Conservation (phyloP, 2,329 filamentous ascomycete genomes). For the Alternaria angustiovoidea region DNA sequence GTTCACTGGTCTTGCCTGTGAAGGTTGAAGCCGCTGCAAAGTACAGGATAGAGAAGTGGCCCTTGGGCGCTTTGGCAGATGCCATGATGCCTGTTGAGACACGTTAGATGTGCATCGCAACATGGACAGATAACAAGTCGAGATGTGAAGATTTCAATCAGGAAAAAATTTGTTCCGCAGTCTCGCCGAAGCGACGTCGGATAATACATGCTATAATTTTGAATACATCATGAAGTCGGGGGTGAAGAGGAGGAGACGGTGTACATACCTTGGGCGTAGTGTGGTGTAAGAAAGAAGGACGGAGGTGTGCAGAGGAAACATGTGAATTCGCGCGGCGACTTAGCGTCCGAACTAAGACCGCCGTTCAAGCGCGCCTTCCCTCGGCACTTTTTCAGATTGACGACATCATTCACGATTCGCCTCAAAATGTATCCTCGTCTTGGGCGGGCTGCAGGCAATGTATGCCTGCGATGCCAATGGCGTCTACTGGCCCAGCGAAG, state of each 20-base stretch:
- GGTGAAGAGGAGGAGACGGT: background rate
- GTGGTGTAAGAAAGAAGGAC: slow-evolving; percentile 19
- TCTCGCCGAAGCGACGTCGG: slow-evolving; percentile 47
- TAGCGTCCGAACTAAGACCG: no score
- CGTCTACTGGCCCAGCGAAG: slow-evolving; percentile 21
- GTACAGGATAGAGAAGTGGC: slow-evolving; percentile 82
- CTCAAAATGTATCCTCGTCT: slow-evolving; percentile 29
- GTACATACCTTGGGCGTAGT: slow-evolving; percentile 28
- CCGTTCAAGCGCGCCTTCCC: slow-evolving; percentile 26
- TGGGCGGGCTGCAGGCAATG: slow-evolving; percentile 18
- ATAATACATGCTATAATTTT: slow-evolving; percentile 61
- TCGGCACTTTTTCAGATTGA: slow-evolving; percentile 15
- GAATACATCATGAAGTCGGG: slow-evolving; percentile 45
- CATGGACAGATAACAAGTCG: background rate
- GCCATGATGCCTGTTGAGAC: slow-evolving; percentile 43
- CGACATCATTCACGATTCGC: slow-evolving; percentile 10
- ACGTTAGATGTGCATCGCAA: slow-evolving; percentile 24
- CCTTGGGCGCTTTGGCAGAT: slow-evolving; percentile 60
- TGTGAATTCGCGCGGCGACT: slow-evolving; percentile 24
- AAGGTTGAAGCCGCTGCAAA: slow-evolving; percentile 79
- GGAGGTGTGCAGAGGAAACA: slow-evolving; percentile 19
- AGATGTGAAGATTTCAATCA: slow-evolving; percentile 32
- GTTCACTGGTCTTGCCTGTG: slow-evolving; percentile 72
- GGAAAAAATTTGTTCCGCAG: slow-evolving; percentile 46
- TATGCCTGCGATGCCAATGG: slow-evolving; percentile 40